Percentiles rank a stretch among this genome's conserved stretches.
phyloP scores from a whole-genome alignment of 768 basidiomycete species.

The Tulasnella sp. region DNA sequence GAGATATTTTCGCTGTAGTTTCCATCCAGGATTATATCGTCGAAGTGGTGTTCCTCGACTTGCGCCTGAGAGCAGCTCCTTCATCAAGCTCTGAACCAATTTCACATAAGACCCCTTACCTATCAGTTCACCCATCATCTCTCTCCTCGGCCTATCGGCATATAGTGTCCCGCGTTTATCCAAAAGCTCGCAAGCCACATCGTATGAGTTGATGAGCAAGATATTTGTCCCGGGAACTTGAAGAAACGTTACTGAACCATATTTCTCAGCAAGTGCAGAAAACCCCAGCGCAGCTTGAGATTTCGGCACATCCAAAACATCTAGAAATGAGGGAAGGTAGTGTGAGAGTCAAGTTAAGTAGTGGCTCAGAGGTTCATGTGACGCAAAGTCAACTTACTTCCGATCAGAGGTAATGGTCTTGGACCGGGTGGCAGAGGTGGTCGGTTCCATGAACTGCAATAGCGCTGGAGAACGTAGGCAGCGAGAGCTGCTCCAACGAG shows the following conservation, averaged over 20 bases:
- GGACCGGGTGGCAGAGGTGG: no score
- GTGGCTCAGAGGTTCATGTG: no score
- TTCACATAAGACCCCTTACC: background rate
- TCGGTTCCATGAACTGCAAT: no score
- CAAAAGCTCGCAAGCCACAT: constrained; percentile 14
- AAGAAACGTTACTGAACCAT: background rate
- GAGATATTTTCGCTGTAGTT: background rate
- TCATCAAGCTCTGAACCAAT: background rate
- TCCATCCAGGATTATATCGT: background rate
- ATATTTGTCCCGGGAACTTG: background rate
- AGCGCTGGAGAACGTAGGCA: no score
- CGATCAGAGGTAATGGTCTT: no score
- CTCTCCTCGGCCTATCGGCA: constrained; percentile 15
- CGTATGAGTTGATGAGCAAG: constrained; percentile 7
- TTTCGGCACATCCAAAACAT: background rate
- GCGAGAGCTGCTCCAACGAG: no score
- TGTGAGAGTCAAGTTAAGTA: no score
- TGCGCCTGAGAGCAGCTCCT: background rate
- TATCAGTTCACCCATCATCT: background rate
- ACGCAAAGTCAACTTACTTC: no score
- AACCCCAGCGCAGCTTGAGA: background rate
- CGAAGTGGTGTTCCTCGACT: background rate
- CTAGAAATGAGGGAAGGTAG: background rate
- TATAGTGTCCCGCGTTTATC: constrained; percentile 15
- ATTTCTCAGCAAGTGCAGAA: background rate